Base-by-base conservation (phyloP, 495 filamentous ascomycete species). In the Collariella sp. region DNA sequence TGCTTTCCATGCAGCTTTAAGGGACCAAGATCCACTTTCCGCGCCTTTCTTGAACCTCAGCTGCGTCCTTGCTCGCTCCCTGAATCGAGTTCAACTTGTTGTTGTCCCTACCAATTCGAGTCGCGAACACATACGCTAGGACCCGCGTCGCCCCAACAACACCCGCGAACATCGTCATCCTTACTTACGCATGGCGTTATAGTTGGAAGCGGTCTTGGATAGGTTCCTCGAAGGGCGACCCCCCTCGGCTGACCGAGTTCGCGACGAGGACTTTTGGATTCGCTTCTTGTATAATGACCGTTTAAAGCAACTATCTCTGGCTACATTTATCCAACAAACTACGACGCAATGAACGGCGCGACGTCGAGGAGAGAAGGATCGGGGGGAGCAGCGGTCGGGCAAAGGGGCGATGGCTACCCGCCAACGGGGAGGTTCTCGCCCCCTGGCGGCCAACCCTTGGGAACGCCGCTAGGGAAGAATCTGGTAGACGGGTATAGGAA, bases 401-500 rank as follows among this genome's bases (percentile, higher is more conserved):
- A 23, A 24, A 15, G 51, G n/a, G 45, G 34, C 33, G 19, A 58
- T 42, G 56, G 50, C 52, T 59, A 48, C 44, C 50, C 50, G 12
- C 15, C 46, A 20, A 41, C 46, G 50, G 48, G 50, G 24, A 47
- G 29, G 55, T 7, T 54, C 19, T 38, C 51, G 18, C 41, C 54
- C 20, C 47, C 56, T 1, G 47, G 41, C 20, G 42, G 43, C 16
- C 60, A 48, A 15, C 58, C 47, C 5, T 53, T 61, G 46, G 46
- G 65, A 42, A 43, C 50, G 48, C 71, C 72, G 5, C 67, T 55
- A 24, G 67, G 59, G 48, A 67, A 65, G 55, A 62, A 51, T 1
- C 46, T 79, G 26, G 61, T 79, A 31, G 74, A 79, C 7, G 73
- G 74, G 11, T 81, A 79, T 57, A 62, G 65, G 41, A 67, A 70